Evolutionary conservation across 805 yeast species (phyloP).

Genomic region (Cyberlindnera veronae): DNA sequence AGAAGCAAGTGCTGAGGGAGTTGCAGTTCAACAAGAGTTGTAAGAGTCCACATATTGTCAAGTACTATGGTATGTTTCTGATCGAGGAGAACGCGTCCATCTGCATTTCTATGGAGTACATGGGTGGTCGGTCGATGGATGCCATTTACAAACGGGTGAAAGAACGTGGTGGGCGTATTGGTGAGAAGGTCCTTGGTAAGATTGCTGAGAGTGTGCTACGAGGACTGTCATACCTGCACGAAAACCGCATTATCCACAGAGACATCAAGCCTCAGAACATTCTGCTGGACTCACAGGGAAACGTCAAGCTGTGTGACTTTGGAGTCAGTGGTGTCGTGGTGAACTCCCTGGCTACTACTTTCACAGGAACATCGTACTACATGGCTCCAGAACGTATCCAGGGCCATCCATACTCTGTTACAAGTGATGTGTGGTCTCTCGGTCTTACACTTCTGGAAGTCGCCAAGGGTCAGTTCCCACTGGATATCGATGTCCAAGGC

Average conservation of each 20-base stretch:
- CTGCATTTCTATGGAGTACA: constrained; percentile 94
- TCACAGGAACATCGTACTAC: constrained; percentile 95
- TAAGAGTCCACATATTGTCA: constrained; percentile 78
- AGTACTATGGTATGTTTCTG: constrained; percentile 89
- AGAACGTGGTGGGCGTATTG: constrained; percentile 75
- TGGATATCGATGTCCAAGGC: constrained; percentile 34
- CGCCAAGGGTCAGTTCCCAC: constrained; percentile 89
- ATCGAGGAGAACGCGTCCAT: constrained; percentile 75
- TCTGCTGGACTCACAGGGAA: constrained; percentile 67
- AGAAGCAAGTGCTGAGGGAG: constrained; percentile 87
- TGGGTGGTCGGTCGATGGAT: constrained; percentile 91
- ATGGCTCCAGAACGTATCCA: constrained; percentile 98
- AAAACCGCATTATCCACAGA: constrained; percentile 84
- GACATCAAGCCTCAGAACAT: constrained; percentile 97
- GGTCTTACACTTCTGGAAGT: constrained; percentile 92
- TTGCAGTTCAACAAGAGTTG: constrained; percentile 84
- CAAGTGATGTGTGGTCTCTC: constrained; percentile 95
- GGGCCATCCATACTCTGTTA: constrained; percentile 93
- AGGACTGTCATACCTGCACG: constrained; percentile 86
- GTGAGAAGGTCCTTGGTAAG: constrained; percentile 90
- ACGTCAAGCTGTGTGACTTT: constrained; percentile 91
- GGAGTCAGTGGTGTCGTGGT: constrained; percentile 98
- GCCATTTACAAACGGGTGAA: constrained; percentile 81
- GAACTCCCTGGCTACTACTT: constrained; percentile 91
- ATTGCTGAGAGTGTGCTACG: constrained; percentile 80